Base-by-base conservation (phyloP, 2,329 filamentous ascomycete species). In the Xylariaceae sp. region DNA sequence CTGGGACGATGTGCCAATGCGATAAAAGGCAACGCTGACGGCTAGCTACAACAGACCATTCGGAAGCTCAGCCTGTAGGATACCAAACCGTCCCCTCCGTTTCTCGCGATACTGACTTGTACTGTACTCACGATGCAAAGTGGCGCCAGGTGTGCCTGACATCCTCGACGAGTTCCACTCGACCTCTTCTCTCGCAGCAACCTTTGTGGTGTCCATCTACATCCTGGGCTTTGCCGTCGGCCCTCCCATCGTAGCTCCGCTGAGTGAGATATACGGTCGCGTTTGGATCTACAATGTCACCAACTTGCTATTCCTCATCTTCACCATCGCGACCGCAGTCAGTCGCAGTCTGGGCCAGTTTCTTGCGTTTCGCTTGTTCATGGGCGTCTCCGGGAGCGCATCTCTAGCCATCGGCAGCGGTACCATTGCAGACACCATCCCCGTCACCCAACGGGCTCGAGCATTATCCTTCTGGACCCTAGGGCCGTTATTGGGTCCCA, bases 121-220 rank as follows among this genome's bases (percentile, higher is more conserved):
- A 39, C 18, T 6, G 48, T 28, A 28, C 22, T 28, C 22, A 28
- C 22, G 22, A 28, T 28, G 22, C 22, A 28, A 42, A 58, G 50
- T 7, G 42, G 81, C 81, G 0, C 81, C 82, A 1, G 80, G 76
- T 10, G 76, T 84, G 1, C 76, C 77, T 0, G 65, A 77, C n/a
- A 70, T 85, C 3, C 77, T 83, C 75, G 46, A 63, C 9, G 77
- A 83, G 6, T 84, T 86, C 59, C 51, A 73, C 42, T 72, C 70
- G 13, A 71, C 67, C 2, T 76, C 71, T 31, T 60, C 62, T 9
- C 67, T 73, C n/a, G 66, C 82, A 0, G 73, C 73, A 1, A 76
- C 78, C 0, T 79, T 86, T 45, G 78, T 83, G 49, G 75, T 84
- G 1, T 81, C 79, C 0, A 73, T 83, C 17, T 80, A 81, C 63